phyloP scores from a whole-genome alignment of 2,329 filamentous ascomycete genomes.

The Byssoonygena ceratinophila region DNA sequence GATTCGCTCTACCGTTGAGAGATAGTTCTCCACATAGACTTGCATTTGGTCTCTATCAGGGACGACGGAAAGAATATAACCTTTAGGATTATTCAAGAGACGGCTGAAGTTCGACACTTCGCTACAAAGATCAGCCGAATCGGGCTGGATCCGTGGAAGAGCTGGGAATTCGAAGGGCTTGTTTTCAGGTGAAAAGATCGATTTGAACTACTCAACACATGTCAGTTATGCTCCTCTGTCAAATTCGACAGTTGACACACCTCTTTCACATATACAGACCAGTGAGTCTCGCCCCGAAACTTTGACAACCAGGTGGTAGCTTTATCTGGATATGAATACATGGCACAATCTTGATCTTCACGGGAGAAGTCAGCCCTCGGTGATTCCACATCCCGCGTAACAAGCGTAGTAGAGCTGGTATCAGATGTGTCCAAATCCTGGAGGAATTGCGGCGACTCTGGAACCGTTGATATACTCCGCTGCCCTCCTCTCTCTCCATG shows the following conservation, averaged over 20 bases:
- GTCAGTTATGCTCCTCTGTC: background rate
- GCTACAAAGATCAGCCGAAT: background rate
- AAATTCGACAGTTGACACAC: background rate
- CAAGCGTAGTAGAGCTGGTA: background rate
- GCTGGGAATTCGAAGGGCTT: background rate
- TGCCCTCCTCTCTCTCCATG: background rate
- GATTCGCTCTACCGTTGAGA: slow-evolving; percentile 46
- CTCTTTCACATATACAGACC: slow-evolving; percentile 11
- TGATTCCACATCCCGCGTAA: background rate
- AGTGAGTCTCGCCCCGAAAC: slow-evolving; percentile 12
- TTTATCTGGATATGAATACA: slow-evolving; percentile 6
- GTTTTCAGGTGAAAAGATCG: slow-evolving; percentile 14
- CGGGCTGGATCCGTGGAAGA: background rate
- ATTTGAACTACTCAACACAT: slow-evolving; percentile 11
- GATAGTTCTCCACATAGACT: slow-evolving; percentile 43
- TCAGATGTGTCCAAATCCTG: background rate
- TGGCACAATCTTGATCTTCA: background rate
- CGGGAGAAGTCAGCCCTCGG: background rate
- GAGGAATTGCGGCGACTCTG: background rate
- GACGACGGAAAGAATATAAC: slow-evolving; percentile 13
- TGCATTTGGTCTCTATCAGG: slow-evolving; percentile 28
- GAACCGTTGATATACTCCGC: background rate
- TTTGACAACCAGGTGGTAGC: slow-evolving; percentile 12
- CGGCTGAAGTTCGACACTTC: slow-evolving; percentile 6
- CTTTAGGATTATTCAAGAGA: slow-evolving; percentile 7